Percentiles rank a stretch among this genome's conserved stretches.
Conservation (phyloP, 345 rosid species). For the Eucalyptus leucophloia region DNA sequence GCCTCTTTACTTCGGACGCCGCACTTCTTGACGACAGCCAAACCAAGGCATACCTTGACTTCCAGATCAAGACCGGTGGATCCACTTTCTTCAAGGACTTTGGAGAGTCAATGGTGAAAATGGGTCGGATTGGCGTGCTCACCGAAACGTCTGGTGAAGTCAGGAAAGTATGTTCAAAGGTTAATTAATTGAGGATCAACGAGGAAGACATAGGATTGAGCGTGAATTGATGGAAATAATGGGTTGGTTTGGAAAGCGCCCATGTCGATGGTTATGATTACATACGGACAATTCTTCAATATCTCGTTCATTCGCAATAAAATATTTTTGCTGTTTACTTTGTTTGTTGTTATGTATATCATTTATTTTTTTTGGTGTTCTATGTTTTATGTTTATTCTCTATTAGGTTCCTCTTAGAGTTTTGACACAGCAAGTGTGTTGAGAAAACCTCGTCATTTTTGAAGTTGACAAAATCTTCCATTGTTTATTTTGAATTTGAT, state of each 20-base stretch:
- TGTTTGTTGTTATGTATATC: neutral
- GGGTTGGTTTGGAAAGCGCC: neutral
- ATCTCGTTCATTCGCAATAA: neutral
- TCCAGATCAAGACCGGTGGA: neutral
- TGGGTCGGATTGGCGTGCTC: constrained; percentile 54
- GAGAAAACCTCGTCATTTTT: neutral
- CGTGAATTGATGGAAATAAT: neutral
- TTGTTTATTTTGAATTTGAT: neutral
- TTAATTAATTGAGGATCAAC: constrained; percentile 20
- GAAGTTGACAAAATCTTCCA: neutral
- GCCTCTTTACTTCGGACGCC: constrained; percentile 52
- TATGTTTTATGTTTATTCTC: neutral
- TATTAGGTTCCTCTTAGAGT: neutral
- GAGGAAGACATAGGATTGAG: neutral
- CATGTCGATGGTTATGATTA: neutral
- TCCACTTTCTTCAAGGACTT: constrained; percentile 51
- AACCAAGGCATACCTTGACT: constrained; percentile 29
- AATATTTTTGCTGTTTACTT: neutral
- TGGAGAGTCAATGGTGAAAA: constrained; percentile 49
- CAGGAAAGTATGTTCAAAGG: constrained; percentile 43
- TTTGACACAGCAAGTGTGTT: neutral
- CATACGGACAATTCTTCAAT: neutral
- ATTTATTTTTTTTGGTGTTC: neutral
- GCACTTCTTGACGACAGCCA: constrained; percentile 34
- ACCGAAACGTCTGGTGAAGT: constrained; percentile 38